phyloP scores from a whole-genome alignment of 257 asterid genomes.

The Plantago ovata region DNA sequence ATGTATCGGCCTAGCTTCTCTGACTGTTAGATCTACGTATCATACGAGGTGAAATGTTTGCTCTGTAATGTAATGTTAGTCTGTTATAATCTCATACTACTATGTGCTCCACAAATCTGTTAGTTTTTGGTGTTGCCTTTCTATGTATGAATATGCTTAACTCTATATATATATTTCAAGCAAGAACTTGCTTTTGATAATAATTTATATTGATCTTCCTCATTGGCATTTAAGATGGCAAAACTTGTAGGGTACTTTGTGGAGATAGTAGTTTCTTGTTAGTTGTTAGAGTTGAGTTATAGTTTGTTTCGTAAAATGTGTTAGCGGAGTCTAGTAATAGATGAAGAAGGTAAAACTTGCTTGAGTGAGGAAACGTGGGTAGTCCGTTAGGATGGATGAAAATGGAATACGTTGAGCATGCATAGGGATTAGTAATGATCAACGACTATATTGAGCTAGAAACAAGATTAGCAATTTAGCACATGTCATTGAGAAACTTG shows the following conservation, averaged over 20 bases:
- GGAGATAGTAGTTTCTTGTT: conserved; percentile 3
- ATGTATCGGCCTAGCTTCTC: conserved; percentile 11
- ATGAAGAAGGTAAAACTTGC: no score
- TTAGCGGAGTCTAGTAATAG: no score
- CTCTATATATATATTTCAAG: conserved; percentile 7
- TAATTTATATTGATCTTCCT: background rate
- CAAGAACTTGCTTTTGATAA: background rate
- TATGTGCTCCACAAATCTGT: background rate
- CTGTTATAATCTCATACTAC: background rate
- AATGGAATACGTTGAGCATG: no score
- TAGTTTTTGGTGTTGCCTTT: background rate
- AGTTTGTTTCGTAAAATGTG: no score
- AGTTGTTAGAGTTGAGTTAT: no score
- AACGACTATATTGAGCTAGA: no score
- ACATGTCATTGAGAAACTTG: no score
- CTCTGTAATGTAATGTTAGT: background rate
- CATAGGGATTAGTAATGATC: no score
- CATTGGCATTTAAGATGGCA: background rate
- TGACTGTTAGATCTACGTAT: conserved; percentile 23
- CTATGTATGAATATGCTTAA: background rate
- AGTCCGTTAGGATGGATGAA: no score
- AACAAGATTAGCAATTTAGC: no score
- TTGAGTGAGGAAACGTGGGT: no score
- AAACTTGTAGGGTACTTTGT: background rate
- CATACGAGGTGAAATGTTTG: conserved; percentile 4